phyloP scores from a whole-genome alignment of 495 filamentous ascomycete genomes.

The Umbilicaria muhlenbergii region DNA sequence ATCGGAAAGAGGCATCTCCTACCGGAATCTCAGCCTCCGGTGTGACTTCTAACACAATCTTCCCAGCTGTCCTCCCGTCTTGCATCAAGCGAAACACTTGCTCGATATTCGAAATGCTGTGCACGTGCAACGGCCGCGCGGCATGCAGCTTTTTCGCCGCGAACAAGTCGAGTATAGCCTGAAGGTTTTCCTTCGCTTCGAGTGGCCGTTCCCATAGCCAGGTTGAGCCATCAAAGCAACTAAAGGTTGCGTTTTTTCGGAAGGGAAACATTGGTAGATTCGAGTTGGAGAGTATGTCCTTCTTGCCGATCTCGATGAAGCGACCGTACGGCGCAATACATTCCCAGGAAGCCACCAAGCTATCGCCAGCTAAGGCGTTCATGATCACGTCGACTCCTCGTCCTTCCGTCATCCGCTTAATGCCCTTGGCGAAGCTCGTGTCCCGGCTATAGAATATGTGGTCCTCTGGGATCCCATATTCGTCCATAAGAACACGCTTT shows the following conservation, averaged over 20 bases:
- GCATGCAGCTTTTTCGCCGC: not conserved
- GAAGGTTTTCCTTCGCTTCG: not conserved
- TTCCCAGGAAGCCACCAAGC: conserved; percentile 23
- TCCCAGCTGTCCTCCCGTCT: conserved; percentile 5
- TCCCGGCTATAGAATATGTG: conserved; percentile 32
- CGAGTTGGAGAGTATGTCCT: conserved; percentile 21
- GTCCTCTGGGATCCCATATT: conserved; percentile 22
- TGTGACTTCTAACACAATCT: conserved; percentile 6
- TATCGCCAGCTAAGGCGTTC: conserved; percentile 29
- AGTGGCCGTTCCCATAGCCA: not conserved
- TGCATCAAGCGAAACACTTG: conserved; percentile 32
- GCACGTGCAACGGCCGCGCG: conserved; percentile 2
- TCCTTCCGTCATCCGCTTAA: conserved; percentile 26
- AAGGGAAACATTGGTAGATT: conserved; percentile 5
- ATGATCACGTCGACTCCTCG: conserved; percentile 41
- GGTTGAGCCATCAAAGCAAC: not conserved
- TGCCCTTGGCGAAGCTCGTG: conserved; percentile 23
- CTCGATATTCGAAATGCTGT: conserved; percentile 20
- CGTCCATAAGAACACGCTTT: conserved; percentile 17
- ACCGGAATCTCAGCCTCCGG: conserved; percentile 6
- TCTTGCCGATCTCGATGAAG: conserved; percentile 26
- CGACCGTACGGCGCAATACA: conserved; percentile 30
- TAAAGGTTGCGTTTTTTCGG: not conserved
- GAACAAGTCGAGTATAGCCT: conserved; percentile 1
- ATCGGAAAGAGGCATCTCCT: not conserved